Percentiles rank a stretch among this genome's conserved stretches.
Conservation (phyloP, 306 rosid genomes). For the Cicer chorassanicum region DNA sequence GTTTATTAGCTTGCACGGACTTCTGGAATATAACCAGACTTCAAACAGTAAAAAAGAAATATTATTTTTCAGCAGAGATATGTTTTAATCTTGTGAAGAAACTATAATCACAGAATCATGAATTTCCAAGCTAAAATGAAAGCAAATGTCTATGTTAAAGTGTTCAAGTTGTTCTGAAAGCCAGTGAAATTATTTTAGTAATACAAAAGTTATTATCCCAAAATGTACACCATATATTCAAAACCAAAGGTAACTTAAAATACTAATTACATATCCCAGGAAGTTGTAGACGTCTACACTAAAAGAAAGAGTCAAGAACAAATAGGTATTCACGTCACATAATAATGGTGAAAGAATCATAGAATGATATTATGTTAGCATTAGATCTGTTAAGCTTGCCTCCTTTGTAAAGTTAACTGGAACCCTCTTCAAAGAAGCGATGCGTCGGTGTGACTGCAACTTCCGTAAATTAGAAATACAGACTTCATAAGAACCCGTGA, state of each 20-base stretch:
- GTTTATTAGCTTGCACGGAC: background rate
- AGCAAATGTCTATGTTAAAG: background rate
- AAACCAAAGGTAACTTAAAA: slow-evolving; percentile 33
- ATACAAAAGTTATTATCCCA: slow-evolving; percentile 30
- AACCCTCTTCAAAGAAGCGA: slow-evolving; percentile 72
- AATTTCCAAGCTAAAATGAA: slow-evolving; percentile 38
- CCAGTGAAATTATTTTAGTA: slow-evolving; percentile 29
- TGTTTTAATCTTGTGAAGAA: slow-evolving; percentile 27
- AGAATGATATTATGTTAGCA: slow-evolving; percentile 28
- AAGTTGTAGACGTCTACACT: slow-evolving; percentile 7
- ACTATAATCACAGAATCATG: slow-evolving; percentile 25
- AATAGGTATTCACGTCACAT: slow-evolving; percentile 29
- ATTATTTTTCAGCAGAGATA: slow-evolving; percentile 30
- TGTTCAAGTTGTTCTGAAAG: slow-evolving; percentile 28
- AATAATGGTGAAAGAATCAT: slow-evolving; percentile 20
- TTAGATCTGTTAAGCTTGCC: slow-evolving; percentile 52
- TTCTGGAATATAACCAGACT: slow-evolving; percentile 15
- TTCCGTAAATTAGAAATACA: slow-evolving; percentile 79
- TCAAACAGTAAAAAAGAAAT: background rate
- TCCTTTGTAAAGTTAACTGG: slow-evolving; percentile 90
- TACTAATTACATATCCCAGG: slow-evolving; percentile 35
- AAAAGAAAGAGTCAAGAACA: slow-evolving; percentile 10
- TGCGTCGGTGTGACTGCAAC: slow-evolving; percentile 66
- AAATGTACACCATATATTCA: background rate
- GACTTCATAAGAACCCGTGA: slow-evolving; percentile 74